phyloP scores from a whole-genome alignment of 2,329 filamentous ascomycete species.

The Penicillium olsonii region DNA sequence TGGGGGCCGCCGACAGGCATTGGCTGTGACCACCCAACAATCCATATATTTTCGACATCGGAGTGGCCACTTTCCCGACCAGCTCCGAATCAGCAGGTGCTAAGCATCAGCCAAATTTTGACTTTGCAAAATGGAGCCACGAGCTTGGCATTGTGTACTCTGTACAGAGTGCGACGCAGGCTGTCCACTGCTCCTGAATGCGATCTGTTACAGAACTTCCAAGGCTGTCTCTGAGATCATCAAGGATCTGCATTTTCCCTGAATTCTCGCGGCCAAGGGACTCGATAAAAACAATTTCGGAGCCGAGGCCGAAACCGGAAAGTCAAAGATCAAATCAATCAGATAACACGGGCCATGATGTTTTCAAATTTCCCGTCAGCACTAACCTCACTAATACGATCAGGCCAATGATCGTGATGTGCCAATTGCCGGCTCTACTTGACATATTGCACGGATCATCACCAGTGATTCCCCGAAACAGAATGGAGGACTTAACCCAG shows the following conservation, averaged over 20 bases:
- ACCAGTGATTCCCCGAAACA: not conserved
- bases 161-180: not conserved
- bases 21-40: not conserved
- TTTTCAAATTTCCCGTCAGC: slow-evolving; percentile 1
- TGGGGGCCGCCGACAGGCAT: not conserved
- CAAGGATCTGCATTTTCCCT: not conserved
- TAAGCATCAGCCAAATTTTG: not conserved
- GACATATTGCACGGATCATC: not conserved
- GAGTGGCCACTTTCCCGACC: not conserved
- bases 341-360: slow-evolving; percentile 8
- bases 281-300: not conserved
- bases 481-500: not conserved
- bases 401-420: too few relatives aligned
- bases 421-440: too few relatives aligned
- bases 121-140: not conserved
- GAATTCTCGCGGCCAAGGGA: too few relatives aligned
- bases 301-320: not conserved
- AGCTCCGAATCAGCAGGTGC: not conserved
- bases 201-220: too few relatives aligned
- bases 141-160: not conserved
- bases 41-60: not conserved
- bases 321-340: slow-evolving; percentile 8
- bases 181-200: too few relatives aligned
- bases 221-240: not conserved
- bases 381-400: not conserved